Conservation (phyloP, 495 filamentous ascomycete genomes). For the Aspergillus affinis region DNA sequence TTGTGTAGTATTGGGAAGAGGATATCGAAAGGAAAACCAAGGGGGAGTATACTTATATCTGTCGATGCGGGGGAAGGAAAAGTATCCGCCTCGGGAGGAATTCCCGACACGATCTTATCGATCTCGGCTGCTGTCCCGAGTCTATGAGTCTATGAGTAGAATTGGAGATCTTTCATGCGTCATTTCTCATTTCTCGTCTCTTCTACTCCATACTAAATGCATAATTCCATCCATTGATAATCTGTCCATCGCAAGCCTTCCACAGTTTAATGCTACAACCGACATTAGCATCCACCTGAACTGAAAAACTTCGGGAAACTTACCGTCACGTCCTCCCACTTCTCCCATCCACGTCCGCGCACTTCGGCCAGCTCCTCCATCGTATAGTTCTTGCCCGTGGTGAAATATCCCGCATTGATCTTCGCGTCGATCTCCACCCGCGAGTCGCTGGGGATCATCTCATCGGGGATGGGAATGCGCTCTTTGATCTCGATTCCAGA, state of each 20-base stretch:
- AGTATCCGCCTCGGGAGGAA: constrained; percentile 17
- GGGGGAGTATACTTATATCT: constrained; percentile 5
- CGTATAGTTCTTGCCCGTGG: constrained; percentile 87
- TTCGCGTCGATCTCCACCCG: constrained; percentile 98
- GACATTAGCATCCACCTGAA: constrained; percentile 1
- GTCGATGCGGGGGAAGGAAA: constrained; percentile 14
- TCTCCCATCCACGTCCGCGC: constrained; percentile 90
- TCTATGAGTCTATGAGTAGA: too few species aligned
- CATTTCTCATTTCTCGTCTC: constrained; percentile 1
- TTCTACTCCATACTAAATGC: not conserved
- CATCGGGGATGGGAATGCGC: constrained; percentile 89
- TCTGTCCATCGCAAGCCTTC: not conserved
- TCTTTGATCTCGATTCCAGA: constrained; percentile 94
- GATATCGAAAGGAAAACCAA: not conserved
- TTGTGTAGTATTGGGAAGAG: not conserved
- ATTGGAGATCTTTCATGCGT: not conserved
- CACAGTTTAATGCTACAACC: constrained; percentile 20
- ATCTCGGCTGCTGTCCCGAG: not conserved
- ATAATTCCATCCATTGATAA: too few species aligned
- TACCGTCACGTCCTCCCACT: constrained; percentile 62
- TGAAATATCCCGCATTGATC: constrained; percentile 94
- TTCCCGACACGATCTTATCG: constrained; percentile 13
- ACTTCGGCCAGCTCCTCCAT: constrained; percentile 82
- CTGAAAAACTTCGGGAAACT: constrained; percentile 12
- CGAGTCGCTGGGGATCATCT: constrained; percentile 91